These are phyloP conservation scores for Anethum foeniculum DNA, from an alignment of 140 eudicot genomes.

Conservation along the genomic window DNA sequence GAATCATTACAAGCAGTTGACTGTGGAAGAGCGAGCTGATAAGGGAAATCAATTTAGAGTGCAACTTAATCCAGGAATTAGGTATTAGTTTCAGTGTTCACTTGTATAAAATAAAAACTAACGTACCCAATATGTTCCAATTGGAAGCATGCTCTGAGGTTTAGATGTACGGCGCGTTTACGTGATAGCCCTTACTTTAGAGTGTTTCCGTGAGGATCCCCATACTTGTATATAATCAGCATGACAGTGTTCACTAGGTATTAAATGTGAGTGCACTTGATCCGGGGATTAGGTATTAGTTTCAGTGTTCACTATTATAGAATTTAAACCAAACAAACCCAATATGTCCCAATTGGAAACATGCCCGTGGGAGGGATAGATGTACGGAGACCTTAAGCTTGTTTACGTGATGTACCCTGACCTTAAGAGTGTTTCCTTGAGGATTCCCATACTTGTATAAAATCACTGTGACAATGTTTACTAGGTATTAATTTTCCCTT, in stretches of 20 bases:
- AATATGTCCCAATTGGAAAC: neutral
- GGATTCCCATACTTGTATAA: neutral
- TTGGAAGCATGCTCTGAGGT: neutral
- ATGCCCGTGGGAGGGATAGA: neutral
- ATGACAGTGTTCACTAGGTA: neutral
- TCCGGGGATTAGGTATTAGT: constrained; percentile 62
- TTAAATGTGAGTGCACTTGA: constrained; percentile 40
- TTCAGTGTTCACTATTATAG: neutral
- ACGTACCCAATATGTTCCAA: neutral
- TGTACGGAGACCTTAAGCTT: neutral
- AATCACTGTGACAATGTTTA: neutral
- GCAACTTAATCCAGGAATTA: constrained; percentile 57
- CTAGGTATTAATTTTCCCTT: neutral
- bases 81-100: constrained; percentile 38
- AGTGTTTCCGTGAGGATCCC: neutral
- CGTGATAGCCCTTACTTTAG: neutral
- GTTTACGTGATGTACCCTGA: neutral
- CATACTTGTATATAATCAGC: neutral
- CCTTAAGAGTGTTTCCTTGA: neutral
- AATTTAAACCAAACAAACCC: neutral
- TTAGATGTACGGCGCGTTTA: neutral
- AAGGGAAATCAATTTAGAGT: constrained; percentile 49
- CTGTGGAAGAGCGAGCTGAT: constrained; percentile 7
- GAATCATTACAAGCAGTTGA: constrained; percentile 70
- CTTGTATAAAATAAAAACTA: neutral